Conservation (phyloP, 129 eudicot species). For the Kitagawia praeruptora region DNA sequence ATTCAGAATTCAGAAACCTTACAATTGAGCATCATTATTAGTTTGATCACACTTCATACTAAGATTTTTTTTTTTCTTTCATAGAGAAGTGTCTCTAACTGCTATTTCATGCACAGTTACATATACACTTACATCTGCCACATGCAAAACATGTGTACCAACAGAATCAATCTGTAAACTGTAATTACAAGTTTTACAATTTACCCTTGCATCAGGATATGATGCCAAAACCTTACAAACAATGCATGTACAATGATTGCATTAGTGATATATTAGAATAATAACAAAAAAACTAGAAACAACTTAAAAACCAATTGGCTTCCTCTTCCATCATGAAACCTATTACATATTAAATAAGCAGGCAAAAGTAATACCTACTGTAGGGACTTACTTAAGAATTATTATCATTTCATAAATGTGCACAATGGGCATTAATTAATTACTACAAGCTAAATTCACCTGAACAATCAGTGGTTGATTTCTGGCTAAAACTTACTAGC, state of each 20-base stretch:
- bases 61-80: background rate
- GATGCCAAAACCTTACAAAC: background rate
- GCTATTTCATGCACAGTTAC: background rate
- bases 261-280: background rate
- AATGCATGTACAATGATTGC: background rate
- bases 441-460: background rate
- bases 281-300: background rate
- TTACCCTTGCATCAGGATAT: background rate
- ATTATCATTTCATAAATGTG: background rate
- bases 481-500: background rate
- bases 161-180: background rate
- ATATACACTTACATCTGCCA: background rate
- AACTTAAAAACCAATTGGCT: background rate
- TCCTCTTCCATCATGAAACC: background rate
- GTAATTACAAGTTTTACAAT: too few relatives aligned
- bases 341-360: too few relatives aligned
- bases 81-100: background rate
- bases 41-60: background rate
- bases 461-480: background rate
- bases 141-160: background rate
- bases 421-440: background rate
- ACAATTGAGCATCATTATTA: background rate
- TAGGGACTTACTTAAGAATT: background rate
- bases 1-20: background rate
- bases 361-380: background rate